Percentiles rank a stretch among this genome's conserved stretches.
Conservation (phyloP, 495 filamentous ascomycete species). For the Tuber calosporum region DNA sequence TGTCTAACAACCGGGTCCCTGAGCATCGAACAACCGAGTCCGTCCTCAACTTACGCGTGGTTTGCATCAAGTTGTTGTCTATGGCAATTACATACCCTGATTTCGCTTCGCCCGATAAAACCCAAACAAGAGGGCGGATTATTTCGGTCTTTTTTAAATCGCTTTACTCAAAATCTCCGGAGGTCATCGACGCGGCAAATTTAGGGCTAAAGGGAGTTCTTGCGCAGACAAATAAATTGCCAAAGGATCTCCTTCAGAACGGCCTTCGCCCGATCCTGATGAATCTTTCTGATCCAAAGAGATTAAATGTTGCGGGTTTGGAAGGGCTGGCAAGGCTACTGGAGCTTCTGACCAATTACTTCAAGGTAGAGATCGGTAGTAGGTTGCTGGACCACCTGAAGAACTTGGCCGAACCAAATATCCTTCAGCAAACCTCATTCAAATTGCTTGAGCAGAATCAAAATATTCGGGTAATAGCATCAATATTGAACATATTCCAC, state of each 20-base stretch:
- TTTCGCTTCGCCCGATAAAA: constrained; percentile 59
- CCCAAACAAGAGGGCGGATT: constrained; percentile 63
- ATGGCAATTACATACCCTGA: constrained; percentile 88
- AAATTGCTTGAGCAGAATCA: constrained; percentile 84
- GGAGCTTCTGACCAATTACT: constrained; percentile 89
- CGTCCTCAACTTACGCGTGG: constrained; percentile 85
- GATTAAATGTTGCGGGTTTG: constrained; percentile 78
- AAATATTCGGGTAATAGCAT: constrained; percentile 84
- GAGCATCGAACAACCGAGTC: constrained; percentile 86
- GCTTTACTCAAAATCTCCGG: constrained; percentile 79
- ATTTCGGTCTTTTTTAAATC: constrained; percentile 97
- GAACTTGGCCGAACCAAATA: constrained; percentile 69
- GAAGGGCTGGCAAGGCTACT: constrained; percentile 85
- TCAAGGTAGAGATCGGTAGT: constrained; percentile 96
- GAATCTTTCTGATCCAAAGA: constrained; percentile 88
- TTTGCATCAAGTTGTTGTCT: constrained; percentile 85
- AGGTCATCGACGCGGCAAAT: constrained; percentile 92
- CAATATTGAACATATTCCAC: constrained; percentile 94
- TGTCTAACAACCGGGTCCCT: constrained; percentile 66
- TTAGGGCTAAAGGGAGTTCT: constrained; percentile 77
- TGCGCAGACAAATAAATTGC: constrained; percentile 78
- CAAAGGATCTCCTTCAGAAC: constrained; percentile 89
- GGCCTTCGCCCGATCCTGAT: constrained; percentile 90
- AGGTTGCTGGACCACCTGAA: constrained; percentile 87
- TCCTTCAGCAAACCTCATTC: constrained; percentile 84